Conservation (phyloP, 108 stramenopile species). For the Conticribra weissflogii region DNA sequence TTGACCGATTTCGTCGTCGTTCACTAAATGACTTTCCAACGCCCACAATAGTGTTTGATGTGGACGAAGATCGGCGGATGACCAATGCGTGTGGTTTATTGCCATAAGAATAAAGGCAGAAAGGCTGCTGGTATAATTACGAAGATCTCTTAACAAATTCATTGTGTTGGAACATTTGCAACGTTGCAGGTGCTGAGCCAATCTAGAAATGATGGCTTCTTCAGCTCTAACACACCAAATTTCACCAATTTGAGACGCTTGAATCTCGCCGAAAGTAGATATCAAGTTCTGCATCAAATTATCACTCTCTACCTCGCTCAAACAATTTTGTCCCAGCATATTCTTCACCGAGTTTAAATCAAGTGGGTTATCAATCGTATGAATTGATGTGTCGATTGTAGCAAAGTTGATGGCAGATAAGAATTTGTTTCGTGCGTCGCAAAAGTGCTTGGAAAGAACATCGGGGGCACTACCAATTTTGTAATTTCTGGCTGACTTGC, state of each 20-base stretch:
- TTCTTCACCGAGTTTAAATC: conserved; percentile 60
- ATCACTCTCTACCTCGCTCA: conserved; percentile 21
- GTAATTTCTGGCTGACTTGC: conserved; percentile 18
- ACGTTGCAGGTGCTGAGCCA: conserved; percentile 43
- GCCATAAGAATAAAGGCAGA: conserved; percentile 45
- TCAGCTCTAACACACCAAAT: conserved; percentile 66
- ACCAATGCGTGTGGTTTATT: conserved; percentile 52
- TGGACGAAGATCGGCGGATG: conserved; percentile 70
- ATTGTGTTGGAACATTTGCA: conserved; percentile 6
- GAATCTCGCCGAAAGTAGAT: conserved; percentile 56
- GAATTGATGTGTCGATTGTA: conserved; percentile 63
- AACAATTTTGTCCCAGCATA: conserved; percentile 22
- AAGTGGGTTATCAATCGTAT: conserved; percentile 67
- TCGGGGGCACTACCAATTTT: conserved; percentile 24
- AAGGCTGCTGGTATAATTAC: conserved; percentile 18
- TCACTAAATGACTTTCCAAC: conserved; percentile 49
- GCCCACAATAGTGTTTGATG: conserved; percentile 90
- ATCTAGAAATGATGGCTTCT: conserved; percentile 40
- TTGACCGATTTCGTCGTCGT: conserved; percentile 31
- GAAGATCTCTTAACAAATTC: conserved; percentile 24
- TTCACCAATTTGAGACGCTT: conserved; percentile 72
- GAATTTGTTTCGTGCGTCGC: conserved; percentile 28
- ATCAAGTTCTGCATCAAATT: conserved; percentile 41
- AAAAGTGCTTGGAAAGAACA: conserved; percentile 28
- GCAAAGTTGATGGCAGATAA: conserved; percentile 33